Base-by-base conservation (phyloP, 163 green algal species). In the Chlorella variabilis region DNA sequence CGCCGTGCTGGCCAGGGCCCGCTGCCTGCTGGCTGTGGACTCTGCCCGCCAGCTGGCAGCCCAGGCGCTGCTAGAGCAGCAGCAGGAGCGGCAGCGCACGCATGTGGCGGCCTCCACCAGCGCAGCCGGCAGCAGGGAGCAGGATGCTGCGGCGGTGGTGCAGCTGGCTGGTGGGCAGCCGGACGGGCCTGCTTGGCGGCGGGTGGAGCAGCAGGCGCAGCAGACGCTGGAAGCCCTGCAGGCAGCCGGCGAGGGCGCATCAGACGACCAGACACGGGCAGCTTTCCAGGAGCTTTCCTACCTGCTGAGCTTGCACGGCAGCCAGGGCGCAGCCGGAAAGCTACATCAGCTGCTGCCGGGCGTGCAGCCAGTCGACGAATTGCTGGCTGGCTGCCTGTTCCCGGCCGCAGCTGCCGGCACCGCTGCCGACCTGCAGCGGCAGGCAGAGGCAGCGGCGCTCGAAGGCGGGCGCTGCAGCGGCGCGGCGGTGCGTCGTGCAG, bases 81-180 rank as follows among this genome's bases (percentile, higher is more conserved):
- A 77, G 65, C 77, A 83, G 51, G 51, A 82, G 48, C 76, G 76
- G 13, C 76, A 75, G 76, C 62, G 39, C 17, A 76, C 76, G 0
- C 66, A 83, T 51, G 77, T 66, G 1, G 65, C 54, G 3, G 77
- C 77, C 63, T 70, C 66, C 15, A 83, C 76, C 42, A 82, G 63
- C 34, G 62, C 61, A 33, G 61, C 45, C 2, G 66, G 76, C 63
- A 66, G 63, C 63, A 23, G 51, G 25, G 63, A 66, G 38, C 51
- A 69, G 36, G 76, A 75, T 75, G 51, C 62, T 17, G 36, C 63
- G 6, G 63, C 34, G 34, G 23, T 58, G 34, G 33, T 5, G 8
- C 51, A 58, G 48, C 62, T 75, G 62, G 38, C 63, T 15, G 42
- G n/a, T 31, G 18, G 23, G 21, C 34, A 23, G 45, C 17, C 4